A percentile compares a stretch with the other conserved stretches of the same genome.
Evolutionary conservation across 1,139 yeast species (phyloP).

Genomic region (Suhomyces yuchorum): DNA sequence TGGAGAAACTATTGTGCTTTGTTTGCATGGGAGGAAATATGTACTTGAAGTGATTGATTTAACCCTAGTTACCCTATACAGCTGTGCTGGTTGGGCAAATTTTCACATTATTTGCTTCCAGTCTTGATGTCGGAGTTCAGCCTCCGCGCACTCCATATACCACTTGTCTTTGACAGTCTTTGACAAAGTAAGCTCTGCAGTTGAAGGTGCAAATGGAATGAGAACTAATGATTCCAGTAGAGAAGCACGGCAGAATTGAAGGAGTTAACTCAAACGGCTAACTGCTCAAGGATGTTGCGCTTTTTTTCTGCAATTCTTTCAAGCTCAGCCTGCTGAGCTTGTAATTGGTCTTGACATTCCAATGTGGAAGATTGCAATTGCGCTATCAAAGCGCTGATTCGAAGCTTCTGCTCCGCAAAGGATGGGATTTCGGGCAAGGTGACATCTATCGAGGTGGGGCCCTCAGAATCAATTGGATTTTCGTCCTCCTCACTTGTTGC

Average conservation of each 20-base stretch:
- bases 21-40: too few species aligned
- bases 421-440: not conserved
- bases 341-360: conserved; percentile 1
- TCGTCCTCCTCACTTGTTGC: conserved; percentile 10
- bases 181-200: too few species aligned
- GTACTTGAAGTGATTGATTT: too few species aligned
- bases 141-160: too few species aligned
- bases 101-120: too few species aligned
- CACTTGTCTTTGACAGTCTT: too few species aligned
- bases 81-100: too few species aligned
- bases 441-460: not conserved
- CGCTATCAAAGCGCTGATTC: conserved; percentile 2
- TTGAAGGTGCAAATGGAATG: too few species aligned
- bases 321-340: conserved; percentile 11
- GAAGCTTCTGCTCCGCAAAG: conserved; percentile 13
- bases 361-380: conserved; percentile 6
- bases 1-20: not conserved
- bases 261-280: not conserved
- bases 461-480: not conserved
- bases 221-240: too few species aligned
- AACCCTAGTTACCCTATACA: too few species aligned
- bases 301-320: conserved; percentile 1
- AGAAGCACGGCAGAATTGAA: too few species aligned
- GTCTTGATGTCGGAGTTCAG: too few species aligned
- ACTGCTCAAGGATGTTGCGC: not conserved